These are phyloP conservation scores for Panicum miliaceum DNA, from an alignment of 176 grass and related monocot genomes.

Conservation along the genomic window DNA sequence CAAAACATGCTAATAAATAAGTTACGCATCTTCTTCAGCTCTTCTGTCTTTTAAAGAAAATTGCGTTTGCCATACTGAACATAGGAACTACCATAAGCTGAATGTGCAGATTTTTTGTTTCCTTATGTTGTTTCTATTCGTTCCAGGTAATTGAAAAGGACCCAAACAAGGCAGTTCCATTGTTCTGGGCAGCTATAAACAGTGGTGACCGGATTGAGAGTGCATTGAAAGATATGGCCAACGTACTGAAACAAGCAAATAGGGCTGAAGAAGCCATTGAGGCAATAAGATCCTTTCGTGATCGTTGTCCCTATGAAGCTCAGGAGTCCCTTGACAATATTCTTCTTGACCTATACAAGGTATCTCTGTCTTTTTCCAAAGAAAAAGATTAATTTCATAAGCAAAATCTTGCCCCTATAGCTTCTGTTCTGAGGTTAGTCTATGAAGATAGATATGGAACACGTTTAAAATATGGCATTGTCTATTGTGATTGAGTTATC, in stretches of 20 bases:
- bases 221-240: conserved; percentile 79
- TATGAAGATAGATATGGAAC: conserved; percentile 28
- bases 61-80: conserved; percentile 5
- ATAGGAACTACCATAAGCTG: conserved; percentile 10
- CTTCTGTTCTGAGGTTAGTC: background rate
- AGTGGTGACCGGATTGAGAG: conserved; percentile 78
- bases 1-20: conserved; percentile 1
- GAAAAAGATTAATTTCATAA: background rate
- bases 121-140: conserved; percentile 19
- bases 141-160: conserved; percentile 76
- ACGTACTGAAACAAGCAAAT: conserved; percentile 69
- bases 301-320: conserved; percentile 59
- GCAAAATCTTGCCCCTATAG: background rate
- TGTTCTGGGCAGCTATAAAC: conserved; percentile 81
- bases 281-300: conserved; percentile 69
- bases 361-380: conserved; percentile 26
- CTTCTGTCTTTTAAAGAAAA: conserved; percentile 23
- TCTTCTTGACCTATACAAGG: conserved; percentile 74
- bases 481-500: background rate
- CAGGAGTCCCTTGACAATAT: conserved; percentile 69
- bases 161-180: conserved; percentile 69
- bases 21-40: background rate
- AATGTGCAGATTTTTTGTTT: conserved; percentile 8
- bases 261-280: conserved; percentile 74
- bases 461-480: background rate